These are phyloP conservation scores for Porodaedalea pini DNA, from an alignment of 1,284 basidiomycete genomes.

Conservation along the genomic window DNA sequence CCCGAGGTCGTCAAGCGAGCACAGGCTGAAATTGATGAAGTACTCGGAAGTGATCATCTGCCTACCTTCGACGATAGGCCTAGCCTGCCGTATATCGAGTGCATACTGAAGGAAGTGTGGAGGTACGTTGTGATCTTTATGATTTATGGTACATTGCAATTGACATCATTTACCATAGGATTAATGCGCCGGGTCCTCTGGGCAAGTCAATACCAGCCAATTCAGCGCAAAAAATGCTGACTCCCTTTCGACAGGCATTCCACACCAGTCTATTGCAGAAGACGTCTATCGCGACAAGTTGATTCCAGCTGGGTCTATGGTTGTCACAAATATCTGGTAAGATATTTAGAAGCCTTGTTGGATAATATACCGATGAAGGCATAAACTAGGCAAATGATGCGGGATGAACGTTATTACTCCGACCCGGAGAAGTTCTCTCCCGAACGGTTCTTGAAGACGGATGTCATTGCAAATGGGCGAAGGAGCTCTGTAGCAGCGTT, in stretches of 20 bases:
- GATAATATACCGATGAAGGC: neutral
- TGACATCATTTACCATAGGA: neutral
- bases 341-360: neutral
- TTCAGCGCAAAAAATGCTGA: neutral
- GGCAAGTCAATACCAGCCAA: neutral
- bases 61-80: slow-evolving; percentile 10
- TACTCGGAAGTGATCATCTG: slow-evolving; percentile 3
- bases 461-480: too few species aligned
- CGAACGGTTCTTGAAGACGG: slow-evolving; percentile 10
- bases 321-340: slow-evolving; percentile 14
- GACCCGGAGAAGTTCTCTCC: slow-evolving; percentile 9
- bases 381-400: slow-evolving; percentile 9
- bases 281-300: slow-evolving; percentile 9
- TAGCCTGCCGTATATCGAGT: slow-evolving; percentile 18
- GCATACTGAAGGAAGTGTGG: slow-evolving; percentile 10
- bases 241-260: neutral
- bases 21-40: slow-evolving; percentile 17
- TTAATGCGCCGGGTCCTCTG: slow-evolving; percentile 4
- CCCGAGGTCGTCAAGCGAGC: slow-evolving; percentile 18
- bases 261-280: slow-evolving; percentile 11
- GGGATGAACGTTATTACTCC: slow-evolving; percentile 5
- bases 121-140: neutral
- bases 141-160: neutral
- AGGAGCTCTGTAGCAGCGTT: too few species aligned
- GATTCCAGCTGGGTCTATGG: slow-evolving; percentile 14